Conservation (phyloP, 139 green algal species). For the Tetraselmis striata region DNA sequence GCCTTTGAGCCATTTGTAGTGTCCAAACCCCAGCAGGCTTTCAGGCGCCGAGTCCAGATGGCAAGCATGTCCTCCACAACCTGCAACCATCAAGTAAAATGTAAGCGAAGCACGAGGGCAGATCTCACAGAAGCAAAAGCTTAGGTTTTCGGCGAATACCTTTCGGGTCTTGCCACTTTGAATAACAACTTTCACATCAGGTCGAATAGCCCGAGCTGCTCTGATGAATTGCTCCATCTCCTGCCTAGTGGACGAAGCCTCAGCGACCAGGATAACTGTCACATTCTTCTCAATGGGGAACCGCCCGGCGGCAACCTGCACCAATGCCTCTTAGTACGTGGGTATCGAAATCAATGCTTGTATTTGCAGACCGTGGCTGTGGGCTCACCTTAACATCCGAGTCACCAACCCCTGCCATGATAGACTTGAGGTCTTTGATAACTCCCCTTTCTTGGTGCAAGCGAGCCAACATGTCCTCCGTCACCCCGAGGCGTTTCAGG, state of each 20-base stretch:
- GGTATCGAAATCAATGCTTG: too few relatives aligned
- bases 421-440: not conserved
- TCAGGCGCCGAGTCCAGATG: not conserved
- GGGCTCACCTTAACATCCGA: not conserved
- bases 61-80: not conserved
- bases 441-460: not conserved
- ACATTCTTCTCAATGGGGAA: not conserved
- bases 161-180: not conserved
- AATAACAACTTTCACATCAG: not conserved
- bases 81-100: too few relatives aligned
- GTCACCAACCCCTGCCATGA: not conserved
- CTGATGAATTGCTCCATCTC: not conserved
- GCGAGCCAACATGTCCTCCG: not conserved
- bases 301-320: not conserved
- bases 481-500: not conserved
- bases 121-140: too few relatives aligned
- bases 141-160: too few relatives aligned
- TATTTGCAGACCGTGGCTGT: too few relatives aligned
- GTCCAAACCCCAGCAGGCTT: not conserved
- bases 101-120: too few relatives aligned
- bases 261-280: not conserved
- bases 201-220: not conserved
- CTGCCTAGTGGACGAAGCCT: not conserved
- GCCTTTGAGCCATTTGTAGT: not conserved
- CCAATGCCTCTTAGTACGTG: too few relatives aligned